Percentiles rank a stretch among this genome's conserved stretches.
phyloP scores from a whole-genome alignment of 2,329 filamentous ascomycete genomes.

The Alternaria gansuensis region DNA sequence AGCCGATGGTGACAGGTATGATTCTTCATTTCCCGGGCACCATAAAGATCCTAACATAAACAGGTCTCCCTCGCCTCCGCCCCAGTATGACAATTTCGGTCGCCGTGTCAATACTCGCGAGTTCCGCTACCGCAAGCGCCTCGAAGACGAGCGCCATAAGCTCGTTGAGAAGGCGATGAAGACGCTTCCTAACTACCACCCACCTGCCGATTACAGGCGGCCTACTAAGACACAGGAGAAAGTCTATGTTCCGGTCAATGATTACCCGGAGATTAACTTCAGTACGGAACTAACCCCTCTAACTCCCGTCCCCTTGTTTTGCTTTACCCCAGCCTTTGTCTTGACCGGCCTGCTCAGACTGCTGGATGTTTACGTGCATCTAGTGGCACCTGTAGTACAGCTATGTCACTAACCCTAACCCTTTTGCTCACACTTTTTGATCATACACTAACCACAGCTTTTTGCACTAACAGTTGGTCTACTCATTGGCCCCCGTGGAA shows the following conservation, averaged over 20 bases:
- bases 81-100: slow-evolving; percentile 99
- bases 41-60: slow-evolving; percentile 20
- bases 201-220: slow-evolving; percentile 96
- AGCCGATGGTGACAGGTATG: slow-evolving; percentile 92
- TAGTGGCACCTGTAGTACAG: slow-evolving; percentile 49
- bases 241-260: slow-evolving; percentile 99
- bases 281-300: slow-evolving; percentile 99
- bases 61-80: slow-evolving; percentile 93
- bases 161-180: slow-evolving; percentile 99
- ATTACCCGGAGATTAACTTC: slow-evolving; percentile 99
- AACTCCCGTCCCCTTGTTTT: slow-evolving; percentile 56
- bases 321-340: slow-evolving; percentile 55
- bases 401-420: slow-evolving; percentile 54
- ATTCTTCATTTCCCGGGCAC: slow-evolving; percentile 26
- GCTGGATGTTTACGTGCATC: slow-evolving; percentile 41
- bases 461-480: slow-evolving; percentile 93
- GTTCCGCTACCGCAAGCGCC: slow-evolving; percentile 95
- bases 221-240: slow-evolving; percentile 99
- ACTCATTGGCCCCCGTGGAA: slow-evolving; percentile 99
- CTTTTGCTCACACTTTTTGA: slow-evolving; percentile 52
- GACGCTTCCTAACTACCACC: slow-evolving; percentile 98
- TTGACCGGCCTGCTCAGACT: slow-evolving; percentile 56
- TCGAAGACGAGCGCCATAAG: slow-evolving; percentile 99
- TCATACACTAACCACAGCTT: slow-evolving; percentile 87
- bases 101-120: slow-evolving; percentile 99